These are phyloP conservation scores for Picochlorum costavermella DNA, from an alignment of 139 green algal genomes.

Conservation along the genomic window DNA sequence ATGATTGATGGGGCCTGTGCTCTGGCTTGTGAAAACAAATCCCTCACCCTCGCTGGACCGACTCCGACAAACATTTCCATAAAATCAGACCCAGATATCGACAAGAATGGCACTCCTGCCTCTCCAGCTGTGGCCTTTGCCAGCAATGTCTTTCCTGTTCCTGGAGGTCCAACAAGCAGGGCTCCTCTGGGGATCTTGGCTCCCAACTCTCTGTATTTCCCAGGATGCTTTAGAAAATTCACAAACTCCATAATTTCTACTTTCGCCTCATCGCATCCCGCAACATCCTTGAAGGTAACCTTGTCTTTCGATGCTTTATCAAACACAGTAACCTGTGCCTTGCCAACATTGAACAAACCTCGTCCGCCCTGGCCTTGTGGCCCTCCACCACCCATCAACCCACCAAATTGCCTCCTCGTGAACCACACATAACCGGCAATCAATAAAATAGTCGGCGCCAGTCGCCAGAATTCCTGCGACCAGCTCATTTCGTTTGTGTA, in stretches of 20 bases:
- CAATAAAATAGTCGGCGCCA: conserved; percentile 84
- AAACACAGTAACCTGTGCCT: conserved; percentile 58
- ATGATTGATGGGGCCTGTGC: conserved; percentile 89
- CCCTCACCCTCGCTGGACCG: conserved; percentile 82
- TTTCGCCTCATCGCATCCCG: conserved; percentile 95
- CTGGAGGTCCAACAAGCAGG: conserved; percentile 77
- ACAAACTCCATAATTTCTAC: conserved; percentile 97
- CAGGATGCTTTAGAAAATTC: conserved; percentile 81
- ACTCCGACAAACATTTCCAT: conserved; percentile 92
- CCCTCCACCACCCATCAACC: conserved; percentile 37
- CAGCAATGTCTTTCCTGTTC: conserved; percentile 94
- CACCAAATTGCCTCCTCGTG: conserved; percentile 57
- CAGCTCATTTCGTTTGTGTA: conserved; percentile 69
- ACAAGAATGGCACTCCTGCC: conserved; percentile 89
- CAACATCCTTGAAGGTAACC: conserved; percentile 87
- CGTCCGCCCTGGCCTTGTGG: conserved; percentile 38
- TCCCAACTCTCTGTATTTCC: conserved; percentile 73
- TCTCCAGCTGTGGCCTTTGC: conserved; percentile 93
- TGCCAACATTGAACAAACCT: conserved; percentile 88
- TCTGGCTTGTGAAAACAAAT: conserved; percentile 88
- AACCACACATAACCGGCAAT: conserved; percentile 87
- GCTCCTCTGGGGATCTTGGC: conserved; percentile 90
- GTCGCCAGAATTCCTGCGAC: conserved; percentile 58
- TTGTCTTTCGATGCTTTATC: conserved; percentile 90
- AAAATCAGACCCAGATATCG: conserved; percentile 59